Evolutionary conservation across 1,284 basidiomycete genomes (phyloP).

Genomic region (Trichosporon faecale): DNA sequence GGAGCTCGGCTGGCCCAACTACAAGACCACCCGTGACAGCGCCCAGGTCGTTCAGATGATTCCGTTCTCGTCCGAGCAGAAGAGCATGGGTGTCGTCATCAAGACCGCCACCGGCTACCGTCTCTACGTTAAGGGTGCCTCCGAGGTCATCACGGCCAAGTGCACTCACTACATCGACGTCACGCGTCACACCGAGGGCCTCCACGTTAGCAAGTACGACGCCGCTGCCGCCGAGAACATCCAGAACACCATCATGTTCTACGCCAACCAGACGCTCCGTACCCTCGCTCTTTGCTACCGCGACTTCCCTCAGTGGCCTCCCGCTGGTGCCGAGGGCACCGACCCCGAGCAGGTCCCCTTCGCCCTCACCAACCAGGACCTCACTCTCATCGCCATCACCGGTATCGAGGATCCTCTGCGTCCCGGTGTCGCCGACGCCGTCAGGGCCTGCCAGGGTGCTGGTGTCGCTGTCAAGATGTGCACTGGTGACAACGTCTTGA

Average conservation of each 20-base stretch:
- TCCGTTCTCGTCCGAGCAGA: conserved; percentile 91
- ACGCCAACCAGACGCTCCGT: conserved; percentile 89
- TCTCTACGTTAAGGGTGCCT: conserved; percentile 87
- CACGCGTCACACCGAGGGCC: conserved; percentile 23
- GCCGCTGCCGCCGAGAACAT: conserved; percentile 37
- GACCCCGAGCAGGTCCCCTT: conserved; percentile 61
- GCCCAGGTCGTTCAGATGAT: conserved; percentile 78
- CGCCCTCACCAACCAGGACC: conserved; percentile 64
- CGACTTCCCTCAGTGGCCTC: conserved; percentile 85
- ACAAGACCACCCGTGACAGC: conserved; percentile 64
- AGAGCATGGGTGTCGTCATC: conserved; percentile 93
- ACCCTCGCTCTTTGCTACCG: conserved; percentile 91
- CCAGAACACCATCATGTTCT: conserved; percentile 79
- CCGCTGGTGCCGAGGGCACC: conserved; percentile 60
- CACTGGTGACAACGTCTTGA: conserved; percentile 95
- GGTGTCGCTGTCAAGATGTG: conserved; percentile 99
- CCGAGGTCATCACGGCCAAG: conserved; percentile 80
- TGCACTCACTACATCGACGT: conserved; percentile 71
- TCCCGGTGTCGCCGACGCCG: conserved; percentile 81
- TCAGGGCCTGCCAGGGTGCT: conserved; percentile 77
- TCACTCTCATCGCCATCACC: conserved; percentile 81
- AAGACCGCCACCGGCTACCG: conserved; percentile 63
- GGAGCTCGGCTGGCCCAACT: conserved; percentile 76
- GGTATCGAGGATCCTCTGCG: conserved; percentile 97
- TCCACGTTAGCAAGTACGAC: conserved; percentile 35